Evolutionary conservation across 805 yeast species (phyloP).

Genomic region (Nakazawaea siamensis): DNA sequence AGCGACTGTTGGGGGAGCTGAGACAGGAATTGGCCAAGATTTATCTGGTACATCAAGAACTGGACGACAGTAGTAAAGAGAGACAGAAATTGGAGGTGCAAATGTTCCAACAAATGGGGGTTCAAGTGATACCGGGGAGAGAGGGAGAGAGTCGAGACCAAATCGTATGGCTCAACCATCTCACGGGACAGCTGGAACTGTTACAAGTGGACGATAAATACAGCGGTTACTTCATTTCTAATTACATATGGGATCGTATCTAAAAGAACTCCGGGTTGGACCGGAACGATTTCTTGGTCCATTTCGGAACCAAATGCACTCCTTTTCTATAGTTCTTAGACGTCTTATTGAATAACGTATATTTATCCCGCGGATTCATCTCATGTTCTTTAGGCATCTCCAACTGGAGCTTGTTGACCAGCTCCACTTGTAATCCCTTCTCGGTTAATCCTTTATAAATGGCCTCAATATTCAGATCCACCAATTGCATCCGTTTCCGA

Average conservation of each 20-base stretch:
- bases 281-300: constrained; percentile 82
- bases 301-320: constrained; percentile 80
- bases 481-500: constrained; percentile 72
- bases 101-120: constrained; percentile 53
- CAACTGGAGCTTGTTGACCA: constrained; percentile 27
- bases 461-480: constrained; percentile 69
- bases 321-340: constrained; percentile 79
- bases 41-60: too few species aligned
- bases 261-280: constrained; percentile 62
- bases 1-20: too few species aligned
- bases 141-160: too few species aligned
- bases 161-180: too few species aligned
- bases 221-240: constrained; percentile 62
- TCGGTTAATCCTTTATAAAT: constrained; percentile 41
- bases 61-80: too few species aligned
- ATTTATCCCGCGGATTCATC: constrained; percentile 78
- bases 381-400: constrained; percentile 71
- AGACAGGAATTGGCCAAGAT: too few species aligned
- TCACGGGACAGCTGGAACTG: too few species aligned
- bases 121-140: too few species aligned
- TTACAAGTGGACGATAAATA: constrained; percentile 45
- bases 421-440: constrained; percentile 23
- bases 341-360: constrained; percentile 74
- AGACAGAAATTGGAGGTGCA: constrained; percentile 51
- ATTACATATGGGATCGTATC: constrained; percentile 62